phyloP scores from a whole-genome alignment of 2,329 filamentous ascomycete species.

The Shiraia bambusicola region DNA sequence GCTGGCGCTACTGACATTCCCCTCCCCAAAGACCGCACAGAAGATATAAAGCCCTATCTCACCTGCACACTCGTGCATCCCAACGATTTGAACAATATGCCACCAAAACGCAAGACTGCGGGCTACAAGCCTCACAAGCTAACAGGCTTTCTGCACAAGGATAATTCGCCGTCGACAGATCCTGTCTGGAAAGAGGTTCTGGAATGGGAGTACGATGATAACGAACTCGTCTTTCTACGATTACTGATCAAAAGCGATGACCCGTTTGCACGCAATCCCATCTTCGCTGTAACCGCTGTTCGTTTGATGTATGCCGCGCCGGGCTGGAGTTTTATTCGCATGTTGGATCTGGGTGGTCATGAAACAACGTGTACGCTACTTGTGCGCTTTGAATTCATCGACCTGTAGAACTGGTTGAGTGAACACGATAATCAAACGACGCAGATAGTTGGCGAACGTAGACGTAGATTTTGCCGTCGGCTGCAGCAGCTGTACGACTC shows the following conservation, averaged over 20 bases:
- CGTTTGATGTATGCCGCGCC: conserved; percentile 57
- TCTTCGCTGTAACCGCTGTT: conserved; percentile 63
- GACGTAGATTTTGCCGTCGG: conserved; percentile 1
- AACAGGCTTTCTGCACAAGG: conserved; percentile 57
- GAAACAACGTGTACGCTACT: conserved; percentile 65
- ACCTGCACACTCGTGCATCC: conserved; percentile 66
- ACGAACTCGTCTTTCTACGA: conserved; percentile 64
- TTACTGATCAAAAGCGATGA: conserved; percentile 69
- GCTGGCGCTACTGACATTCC: conserved; percentile 65
- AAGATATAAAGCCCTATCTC: conserved; percentile 63
- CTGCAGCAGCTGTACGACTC: conserved; percentile 1
- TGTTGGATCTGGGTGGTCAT: conserved; percentile 65
- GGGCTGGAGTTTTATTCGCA: conserved; percentile 65
- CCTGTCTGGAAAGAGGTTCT: conserved; percentile 67
- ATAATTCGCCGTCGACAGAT: conserved; percentile 62
- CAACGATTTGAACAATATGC: conserved; percentile 50
- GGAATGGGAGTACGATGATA: conserved; percentile 69
- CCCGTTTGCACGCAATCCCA: conserved; percentile 62
- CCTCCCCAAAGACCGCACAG: conserved; percentile 50
- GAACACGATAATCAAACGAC: too few species aligned
- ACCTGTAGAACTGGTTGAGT: conserved; percentile 14
- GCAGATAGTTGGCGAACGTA: neutral
- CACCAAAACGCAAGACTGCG: conserved; percentile 63
- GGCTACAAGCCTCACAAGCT: conserved; percentile 62
- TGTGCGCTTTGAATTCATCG: conserved; percentile 59